Evolutionary conservation across 768 basidiomycete genomes (phyloP).

Genomic region (Chalciporus sphaerocephalus): DNA sequence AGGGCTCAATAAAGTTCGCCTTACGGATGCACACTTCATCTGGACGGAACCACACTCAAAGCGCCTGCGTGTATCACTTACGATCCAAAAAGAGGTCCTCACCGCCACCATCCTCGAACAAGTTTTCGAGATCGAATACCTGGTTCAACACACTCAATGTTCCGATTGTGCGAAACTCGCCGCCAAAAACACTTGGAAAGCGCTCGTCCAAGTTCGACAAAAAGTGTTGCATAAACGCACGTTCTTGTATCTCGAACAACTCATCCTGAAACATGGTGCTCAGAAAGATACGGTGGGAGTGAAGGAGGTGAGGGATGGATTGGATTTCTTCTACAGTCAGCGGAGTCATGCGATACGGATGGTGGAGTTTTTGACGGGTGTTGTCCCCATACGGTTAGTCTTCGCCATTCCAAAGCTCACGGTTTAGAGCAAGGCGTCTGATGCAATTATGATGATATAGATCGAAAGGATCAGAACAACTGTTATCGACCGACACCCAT

Average conservation of each 20-base stretch:
- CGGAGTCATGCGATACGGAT: constrained; percentile 93
- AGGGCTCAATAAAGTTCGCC: constrained; percentile 86
- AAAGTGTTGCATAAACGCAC: constrained; percentile 98
- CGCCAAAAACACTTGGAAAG: constrained; percentile 99
- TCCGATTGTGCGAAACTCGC: constrained; percentile 90
- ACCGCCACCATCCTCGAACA: constrained; percentile 95
- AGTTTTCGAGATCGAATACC: constrained; percentile 93
- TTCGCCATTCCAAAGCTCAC: neutral
- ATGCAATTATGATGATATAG: constrained; percentile 35
- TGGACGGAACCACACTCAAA: constrained; percentile 99
- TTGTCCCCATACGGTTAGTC: constrained; percentile 81
- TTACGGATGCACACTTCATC: constrained; percentile 98
- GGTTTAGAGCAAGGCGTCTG: neutral
- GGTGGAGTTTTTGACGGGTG: constrained; percentile 86
- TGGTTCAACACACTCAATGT: constrained; percentile 94
- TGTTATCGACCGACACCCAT: constrained; percentile 91
- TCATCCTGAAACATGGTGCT: constrained; percentile 93
- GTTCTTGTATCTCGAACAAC: constrained; percentile 94
- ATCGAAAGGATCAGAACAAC: constrained; percentile 90
- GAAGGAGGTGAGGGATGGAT: constrained; percentile 88
- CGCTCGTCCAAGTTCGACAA: constrained; percentile 96
- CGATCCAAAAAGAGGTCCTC: constrained; percentile 98
- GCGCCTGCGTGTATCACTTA: constrained; percentile 85
- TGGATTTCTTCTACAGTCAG: constrained; percentile 95
- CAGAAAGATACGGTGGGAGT: constrained; percentile 95